Base-by-base conservation (phyloP, 176 grass and related monocot genomes). In the Calamus simplicifolius region DNA sequence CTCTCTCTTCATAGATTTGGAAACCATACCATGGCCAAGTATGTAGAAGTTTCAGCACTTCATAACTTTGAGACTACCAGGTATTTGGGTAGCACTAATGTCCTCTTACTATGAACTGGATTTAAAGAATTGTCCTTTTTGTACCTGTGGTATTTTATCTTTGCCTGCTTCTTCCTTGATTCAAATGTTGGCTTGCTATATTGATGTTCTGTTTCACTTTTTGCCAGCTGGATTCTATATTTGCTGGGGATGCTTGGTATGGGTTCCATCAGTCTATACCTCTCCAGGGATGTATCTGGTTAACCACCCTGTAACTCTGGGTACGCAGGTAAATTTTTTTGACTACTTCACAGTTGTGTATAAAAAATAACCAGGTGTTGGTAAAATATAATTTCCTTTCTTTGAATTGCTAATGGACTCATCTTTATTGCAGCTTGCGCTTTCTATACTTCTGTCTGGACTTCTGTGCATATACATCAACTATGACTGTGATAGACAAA, bases 211-310 rank as follows among this genome's bases (percentile, higher is more conserved):
- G 16, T 21, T 35, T 3, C 50, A 15, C 52, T 3, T 13, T 43
- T 1, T 43, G 35, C 35, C 77, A 98, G 94, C 88, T 81, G 94
- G 94, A 76, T 98, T 98, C 72, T 98, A 98, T 38, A 98, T 98
- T 29, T 98, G 94, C 61, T 98, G 94, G 94, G 94, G 88, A 70
- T 98, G 94, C 79, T 89, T 98, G 79, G 94, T 98, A 16, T 98
- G 94, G 94, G 94, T 98, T 72, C 94, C 88, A 68, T 98, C 93
- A 25, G 80, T 89, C 66, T 98, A 98, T 60, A 98, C 93, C 19
- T 92, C 88, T 64, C 93, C 93, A 64, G 93, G 93, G 61, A 92
- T 98, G 93, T 98, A 92, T 70, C 84, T 98, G 67, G 93, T 98
- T 70, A 98, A 89, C 57, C 93, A 98, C 67, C 88, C 88, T 75